Conservation (phyloP, 495 filamentous ascomycete species). For the Tuber borchii region DNA sequence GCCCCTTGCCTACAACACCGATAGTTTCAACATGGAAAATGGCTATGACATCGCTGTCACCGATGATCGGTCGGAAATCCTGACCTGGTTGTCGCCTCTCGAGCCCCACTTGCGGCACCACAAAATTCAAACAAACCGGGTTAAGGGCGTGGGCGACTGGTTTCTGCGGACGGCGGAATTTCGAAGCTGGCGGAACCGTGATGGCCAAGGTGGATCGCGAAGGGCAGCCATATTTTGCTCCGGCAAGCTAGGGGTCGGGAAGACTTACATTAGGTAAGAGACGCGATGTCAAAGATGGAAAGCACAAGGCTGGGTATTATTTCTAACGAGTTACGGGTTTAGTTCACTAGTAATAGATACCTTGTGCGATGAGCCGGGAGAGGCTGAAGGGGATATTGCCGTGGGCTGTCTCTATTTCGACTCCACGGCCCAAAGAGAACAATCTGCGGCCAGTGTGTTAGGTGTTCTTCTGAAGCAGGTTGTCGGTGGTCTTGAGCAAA, state of each 20-base stretch:
- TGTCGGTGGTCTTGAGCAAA: background rate
- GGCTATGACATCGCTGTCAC: background rate
- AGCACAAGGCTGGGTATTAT: no score
- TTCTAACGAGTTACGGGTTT: no score
- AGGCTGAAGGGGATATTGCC: no score
- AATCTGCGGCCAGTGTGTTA: background rate
- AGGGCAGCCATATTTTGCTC: background rate
- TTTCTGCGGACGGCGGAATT: background rate
- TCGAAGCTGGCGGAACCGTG: background rate
- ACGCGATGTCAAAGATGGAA: no score
- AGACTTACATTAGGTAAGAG: no score
- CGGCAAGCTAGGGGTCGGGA: background rate
- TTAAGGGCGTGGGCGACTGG: background rate
- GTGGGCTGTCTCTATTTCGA: background rate
- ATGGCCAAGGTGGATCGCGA: background rate
- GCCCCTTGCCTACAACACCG: background rate
- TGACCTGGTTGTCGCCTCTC: background rate
- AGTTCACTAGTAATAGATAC: no score
- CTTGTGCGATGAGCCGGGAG: no score
- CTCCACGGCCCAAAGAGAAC: background rate
- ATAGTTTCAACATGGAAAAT: background rate
- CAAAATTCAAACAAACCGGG: background rate
- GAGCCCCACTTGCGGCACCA: background rate
- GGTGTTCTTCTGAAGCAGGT: background rate
- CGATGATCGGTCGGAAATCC: background rate